phyloP scores from a whole-genome alignment of 805 yeast species.

The Ogataea trehalophila region DNA sequence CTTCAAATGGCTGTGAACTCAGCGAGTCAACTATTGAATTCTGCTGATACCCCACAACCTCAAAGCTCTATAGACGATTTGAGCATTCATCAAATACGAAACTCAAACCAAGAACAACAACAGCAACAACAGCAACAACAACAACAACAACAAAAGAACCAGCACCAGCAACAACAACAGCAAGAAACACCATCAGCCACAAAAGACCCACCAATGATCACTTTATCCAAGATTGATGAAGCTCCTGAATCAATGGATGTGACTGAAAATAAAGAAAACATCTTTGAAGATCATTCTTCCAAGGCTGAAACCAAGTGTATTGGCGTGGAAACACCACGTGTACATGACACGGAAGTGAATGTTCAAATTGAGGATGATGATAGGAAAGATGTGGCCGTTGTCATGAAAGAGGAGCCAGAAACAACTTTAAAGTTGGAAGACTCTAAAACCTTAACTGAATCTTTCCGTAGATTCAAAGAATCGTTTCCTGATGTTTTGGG shows the following conservation, averaged over 20 bases:
- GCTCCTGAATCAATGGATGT: slow-evolving; percentile 27
- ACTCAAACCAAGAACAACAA: not conserved
- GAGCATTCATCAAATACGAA: too few relatives aligned
- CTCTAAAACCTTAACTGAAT: slow-evolving; percentile 5
- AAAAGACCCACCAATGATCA: not conserved
- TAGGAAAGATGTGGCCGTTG: not conserved
- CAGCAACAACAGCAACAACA: not conserved
- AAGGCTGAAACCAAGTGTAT: not conserved
- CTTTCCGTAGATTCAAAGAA: slow-evolving; percentile 16
- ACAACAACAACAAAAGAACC: slow-evolving; percentile 1
- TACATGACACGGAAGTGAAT: slow-evolving; percentile 1
- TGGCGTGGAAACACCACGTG: not conserved
- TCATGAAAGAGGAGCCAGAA: slow-evolving; percentile 2
- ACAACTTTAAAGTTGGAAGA: not conserved
- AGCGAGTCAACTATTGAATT: not conserved
- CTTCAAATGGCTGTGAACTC: not conserved
- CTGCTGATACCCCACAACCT: not conserved
- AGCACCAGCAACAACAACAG: not conserved
- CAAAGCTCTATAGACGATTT: not conserved
- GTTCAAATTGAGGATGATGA: not conserved
- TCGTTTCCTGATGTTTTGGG: slow-evolving; percentile 18
- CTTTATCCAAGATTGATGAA: not conserved
- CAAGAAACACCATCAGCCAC: not conserved
- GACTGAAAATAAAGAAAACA: slow-evolving; percentile 46
- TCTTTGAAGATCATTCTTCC: slow-evolving; percentile 30